Percentiles rank a stretch among this genome's conserved stretches.
Evolutionary conservation across 1,284 basidiomycete species (phyloP).

Genomic region (Boletus sp.): DNA sequence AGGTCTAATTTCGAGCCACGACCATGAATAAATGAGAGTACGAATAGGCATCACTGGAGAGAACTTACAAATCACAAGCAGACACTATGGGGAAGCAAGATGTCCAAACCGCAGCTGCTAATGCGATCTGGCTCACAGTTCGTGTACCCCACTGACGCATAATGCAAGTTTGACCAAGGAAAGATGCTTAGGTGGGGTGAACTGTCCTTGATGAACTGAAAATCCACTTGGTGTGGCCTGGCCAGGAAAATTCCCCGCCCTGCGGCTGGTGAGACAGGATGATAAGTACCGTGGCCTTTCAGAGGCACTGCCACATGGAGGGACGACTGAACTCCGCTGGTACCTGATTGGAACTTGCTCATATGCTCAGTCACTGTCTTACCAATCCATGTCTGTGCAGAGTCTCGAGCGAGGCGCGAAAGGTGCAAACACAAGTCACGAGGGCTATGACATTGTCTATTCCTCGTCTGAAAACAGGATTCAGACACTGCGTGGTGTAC

Average conservation of each 20-base stretch:
- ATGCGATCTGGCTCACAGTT: not conserved
- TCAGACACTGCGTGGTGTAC: too few species aligned
- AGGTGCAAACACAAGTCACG: too few species aligned
- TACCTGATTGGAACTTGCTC: too few species aligned
- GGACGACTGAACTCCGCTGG: too few species aligned
- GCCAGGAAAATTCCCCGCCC: not conserved
- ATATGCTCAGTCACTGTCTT: too few species aligned
- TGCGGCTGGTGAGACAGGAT: not conserved
- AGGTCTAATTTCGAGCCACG: not conserved
- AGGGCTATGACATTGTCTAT: too few species aligned
- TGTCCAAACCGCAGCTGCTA: slow-evolving; percentile 1
- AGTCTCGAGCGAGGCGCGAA: too few species aligned
- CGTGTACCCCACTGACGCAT: slow-evolving; percentile 12
- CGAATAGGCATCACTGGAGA: not conserved
- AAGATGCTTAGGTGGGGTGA: not conserved
- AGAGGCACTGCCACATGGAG: too few species aligned
- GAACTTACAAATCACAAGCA: slow-evolving; percentile 25
- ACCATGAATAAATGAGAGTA: slow-evolving; percentile 4
- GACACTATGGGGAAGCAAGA: slow-evolving; percentile 16
- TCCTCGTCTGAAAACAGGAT: too few species aligned
- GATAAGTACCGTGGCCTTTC: too few species aligned
- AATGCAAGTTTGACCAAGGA: not conserved
- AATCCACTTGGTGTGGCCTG: not conserved
- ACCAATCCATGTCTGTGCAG: too few species aligned
- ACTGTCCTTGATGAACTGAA: not conserved